A percentile compares a stretch with the other conserved stretches of the same genome.
Evolutionary conservation across 805 yeast species (phyloP).

Genomic region (Saturnispora sanitii): DNA sequence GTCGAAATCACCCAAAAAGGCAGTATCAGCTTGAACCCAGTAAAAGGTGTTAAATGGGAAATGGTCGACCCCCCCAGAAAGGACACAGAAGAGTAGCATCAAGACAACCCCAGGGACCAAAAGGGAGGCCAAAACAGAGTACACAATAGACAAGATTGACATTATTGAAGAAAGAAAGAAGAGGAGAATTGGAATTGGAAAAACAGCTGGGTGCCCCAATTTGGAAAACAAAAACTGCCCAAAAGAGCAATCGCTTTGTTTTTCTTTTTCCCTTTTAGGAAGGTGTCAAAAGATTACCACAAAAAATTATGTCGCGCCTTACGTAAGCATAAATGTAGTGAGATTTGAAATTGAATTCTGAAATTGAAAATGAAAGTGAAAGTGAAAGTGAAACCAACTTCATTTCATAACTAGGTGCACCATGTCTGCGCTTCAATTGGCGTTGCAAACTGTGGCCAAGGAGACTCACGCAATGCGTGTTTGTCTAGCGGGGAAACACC

Average conservation of each 20-base stretch:
- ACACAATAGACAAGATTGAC: neutral
- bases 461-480: constrained; percentile 71
- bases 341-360: no score
- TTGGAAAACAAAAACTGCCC: no score
- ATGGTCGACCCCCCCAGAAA: constrained; percentile 51
- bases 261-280: neutral
- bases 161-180: neutral
- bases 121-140: constrained; percentile 20
- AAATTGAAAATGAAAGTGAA: no score
- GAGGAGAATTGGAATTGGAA: neutral
- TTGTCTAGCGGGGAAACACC: constrained; percentile 52
- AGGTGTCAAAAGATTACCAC: no score
- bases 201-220: neutral
- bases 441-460: constrained; percentile 46
- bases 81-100: constrained; percentile 45
- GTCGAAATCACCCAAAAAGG: constrained; percentile 34
- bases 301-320: no score
- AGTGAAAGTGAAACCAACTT: no score
- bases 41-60: constrained; percentile 58
- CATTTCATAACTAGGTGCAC: no score
- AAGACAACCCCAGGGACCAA: constrained; percentile 39
- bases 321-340: no score
- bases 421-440: constrained; percentile 31
- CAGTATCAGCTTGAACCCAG: constrained; percentile 65
- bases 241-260: neutral